phyloP scores from a whole-genome alignment of 305 asterid species.

The Withania somnifera region DNA sequence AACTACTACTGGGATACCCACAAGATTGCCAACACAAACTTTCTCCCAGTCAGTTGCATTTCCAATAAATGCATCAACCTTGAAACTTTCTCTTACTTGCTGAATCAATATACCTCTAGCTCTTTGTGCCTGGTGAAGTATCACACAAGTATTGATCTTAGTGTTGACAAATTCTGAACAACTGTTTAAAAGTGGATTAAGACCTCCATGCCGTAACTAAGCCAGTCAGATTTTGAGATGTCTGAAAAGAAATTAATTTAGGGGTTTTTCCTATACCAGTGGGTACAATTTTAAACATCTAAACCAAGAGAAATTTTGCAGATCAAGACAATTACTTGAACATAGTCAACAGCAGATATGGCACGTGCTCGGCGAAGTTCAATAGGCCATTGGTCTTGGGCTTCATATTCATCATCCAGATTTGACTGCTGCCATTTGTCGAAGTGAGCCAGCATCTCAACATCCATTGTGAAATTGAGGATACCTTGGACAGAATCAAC shows the following conservation, averaged over 20 bases:
- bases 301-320: not conserved
- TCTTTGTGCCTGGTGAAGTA: slow-evolving; percentile 58
- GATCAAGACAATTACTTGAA: slow-evolving; percentile 40
- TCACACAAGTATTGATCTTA: not conserved
- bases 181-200: not conserved
- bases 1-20: slow-evolving; percentile 74
- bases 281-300: not conserved
- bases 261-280: not conserved
- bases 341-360: slow-evolving; percentile 75
- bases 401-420: slow-evolving; percentile 75
- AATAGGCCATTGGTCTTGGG: slow-evolving; percentile 92
- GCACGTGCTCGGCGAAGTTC: slow-evolving; percentile 90
- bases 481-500: slow-evolving; percentile 87
- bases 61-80: slow-evolving; percentile 77
- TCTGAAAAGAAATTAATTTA: not conserved
- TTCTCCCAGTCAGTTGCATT: slow-evolving; percentile 85
- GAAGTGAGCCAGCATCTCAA: slow-evolving; percentile 85
- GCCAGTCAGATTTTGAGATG: not conserved
- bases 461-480: slow-evolving; percentile 85
- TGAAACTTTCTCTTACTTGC: slow-evolving; percentile 58
- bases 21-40: slow-evolving; percentile 76
- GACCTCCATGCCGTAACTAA: not conserved
- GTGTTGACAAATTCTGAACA: not conserved
- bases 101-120: slow-evolving; percentile 67
- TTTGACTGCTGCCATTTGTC: slow-evolving; percentile 84